Conservation (phyloP, 1,284 basidiomycete genomes). For the Sporisorium graminicola region DNA sequence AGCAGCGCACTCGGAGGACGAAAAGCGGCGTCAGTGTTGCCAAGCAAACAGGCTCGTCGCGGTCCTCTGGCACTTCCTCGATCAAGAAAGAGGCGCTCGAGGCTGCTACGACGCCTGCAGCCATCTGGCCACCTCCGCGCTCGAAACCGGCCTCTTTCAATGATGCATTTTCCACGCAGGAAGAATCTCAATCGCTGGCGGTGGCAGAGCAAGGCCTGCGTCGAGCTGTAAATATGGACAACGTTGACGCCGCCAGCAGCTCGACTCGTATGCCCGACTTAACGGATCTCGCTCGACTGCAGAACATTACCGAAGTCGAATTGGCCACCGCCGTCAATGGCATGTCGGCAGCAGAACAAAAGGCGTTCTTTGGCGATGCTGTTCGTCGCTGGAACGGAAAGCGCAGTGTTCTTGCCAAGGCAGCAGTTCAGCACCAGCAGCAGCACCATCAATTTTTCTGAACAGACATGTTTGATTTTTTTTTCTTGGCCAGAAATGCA, state of each 20-base stretch:
- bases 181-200: constrained; percentile 28
- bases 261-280: constrained; percentile 15
- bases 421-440: constrained; percentile 13
- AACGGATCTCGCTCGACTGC: constrained; percentile 24
- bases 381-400: constrained; percentile 33
- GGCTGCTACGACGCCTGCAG: not conserved
- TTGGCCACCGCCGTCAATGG: constrained; percentile 31
- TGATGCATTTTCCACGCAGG: constrained; percentile 3
- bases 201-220: constrained; percentile 24
- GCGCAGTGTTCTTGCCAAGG: constrained; percentile 2
- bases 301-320: constrained; percentile 32
- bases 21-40: not conserved
- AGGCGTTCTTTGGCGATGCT: constrained; percentile 33
- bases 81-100: not conserved
- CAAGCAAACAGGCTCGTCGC: constrained; percentile 2
- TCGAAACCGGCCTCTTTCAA: not conserved
- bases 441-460: constrained; percentile 26
- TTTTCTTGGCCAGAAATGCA: not conserved
- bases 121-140: constrained; percentile 31
- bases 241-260: not conserved
- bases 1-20: constrained; percentile 4
- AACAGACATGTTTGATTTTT: constrained; percentile 5
- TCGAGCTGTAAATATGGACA: constrained; percentile 8
- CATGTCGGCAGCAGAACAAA: constrained; percentile 29
- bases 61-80: constrained; percentile 1